phyloP scores from a whole-genome alignment of 2,329 filamentous ascomycete genomes.

The Xylariaceae sp. region DNA sequence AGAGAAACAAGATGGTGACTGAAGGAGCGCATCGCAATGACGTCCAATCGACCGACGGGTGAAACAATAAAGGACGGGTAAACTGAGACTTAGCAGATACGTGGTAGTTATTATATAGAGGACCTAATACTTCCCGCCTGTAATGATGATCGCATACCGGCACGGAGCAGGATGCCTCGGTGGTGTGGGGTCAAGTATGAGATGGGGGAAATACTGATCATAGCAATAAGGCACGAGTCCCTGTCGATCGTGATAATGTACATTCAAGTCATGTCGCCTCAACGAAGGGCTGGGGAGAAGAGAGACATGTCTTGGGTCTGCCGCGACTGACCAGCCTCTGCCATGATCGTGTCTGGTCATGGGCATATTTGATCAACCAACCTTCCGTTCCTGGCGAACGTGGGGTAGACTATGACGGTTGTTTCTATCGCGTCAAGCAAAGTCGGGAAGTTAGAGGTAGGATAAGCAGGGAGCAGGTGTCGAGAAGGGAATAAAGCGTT shows the following conservation, averaged over 20 bases:
- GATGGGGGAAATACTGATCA: background rate
- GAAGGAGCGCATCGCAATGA: slow-evolving; percentile 30
- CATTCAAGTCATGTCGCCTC: slow-evolving; percentile 14
- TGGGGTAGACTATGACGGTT: slow-evolving; percentile 21
- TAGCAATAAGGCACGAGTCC: slow-evolving; percentile 13
- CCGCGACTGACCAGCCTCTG: slow-evolving; percentile 23
- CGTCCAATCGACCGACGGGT: slow-evolving; percentile 11
- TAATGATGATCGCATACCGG: slow-evolving; percentile 19
- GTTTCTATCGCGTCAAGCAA: slow-evolving; percentile 29
- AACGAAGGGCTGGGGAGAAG: slow-evolving; percentile 25
- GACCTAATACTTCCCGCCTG: slow-evolving; percentile 9
- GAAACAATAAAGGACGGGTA: slow-evolving; percentile 1
- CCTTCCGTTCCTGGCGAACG: slow-evolving; percentile 38
- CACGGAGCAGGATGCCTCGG: slow-evolving; percentile 18
- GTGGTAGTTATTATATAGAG: slow-evolving; percentile 18
- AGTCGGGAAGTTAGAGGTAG: slow-evolving; percentile 11
- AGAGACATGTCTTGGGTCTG: slow-evolving; percentile 31
- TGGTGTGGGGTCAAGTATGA: slow-evolving; percentile 12
- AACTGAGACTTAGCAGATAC: slow-evolving; percentile 5
- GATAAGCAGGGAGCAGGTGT: background rate
- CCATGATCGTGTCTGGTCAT: slow-evolving; percentile 16
- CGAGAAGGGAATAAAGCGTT: slow-evolving; percentile 11
- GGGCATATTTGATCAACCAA: slow-evolving; percentile 28
- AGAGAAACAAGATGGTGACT: slow-evolving; percentile 22
- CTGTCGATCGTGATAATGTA: slow-evolving; percentile 30